A percentile compares a stretch with the other conserved stretches of the same genome.
Evolutionary conservation across 2,329 filamentous ascomycete genomes (phyloP).

Genomic region (Juglanconis sp.): DNA sequence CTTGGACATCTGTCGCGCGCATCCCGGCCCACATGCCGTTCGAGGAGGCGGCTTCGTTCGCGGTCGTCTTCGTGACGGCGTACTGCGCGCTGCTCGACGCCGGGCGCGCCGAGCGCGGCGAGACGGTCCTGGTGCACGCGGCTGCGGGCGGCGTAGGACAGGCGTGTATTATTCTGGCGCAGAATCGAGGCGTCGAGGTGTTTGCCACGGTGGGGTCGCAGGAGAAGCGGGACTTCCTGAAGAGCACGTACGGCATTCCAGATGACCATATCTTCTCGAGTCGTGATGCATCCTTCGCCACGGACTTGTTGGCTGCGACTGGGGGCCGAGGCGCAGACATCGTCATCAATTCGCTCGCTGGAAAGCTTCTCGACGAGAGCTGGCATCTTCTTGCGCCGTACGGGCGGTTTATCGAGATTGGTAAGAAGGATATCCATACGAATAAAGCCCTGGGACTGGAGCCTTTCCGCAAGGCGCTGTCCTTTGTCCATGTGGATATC

Average conservation of each 20-base stretch:
- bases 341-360: conserved; percentile 21
- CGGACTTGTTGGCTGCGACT: conserved; percentile 23
- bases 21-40: conserved; percentile 30
- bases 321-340: conserved; percentile 21
- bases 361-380: conserved; percentile 22
- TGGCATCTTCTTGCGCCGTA: background rate
- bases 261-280: conserved; percentile 26
- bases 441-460: background rate
- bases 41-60: conserved; percentile 30
- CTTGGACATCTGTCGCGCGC: background rate
- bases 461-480: no score
- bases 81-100: conserved; percentile 28
- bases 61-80: conserved; percentile 28
- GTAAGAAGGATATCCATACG: conserved; percentile 25
- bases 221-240: conserved; percentile 28
- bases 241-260: conserved; percentile 27
- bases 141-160: conserved; percentile 25
- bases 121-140: conserved; percentile 26
- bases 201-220: conserved; percentile 30
- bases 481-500: no score
- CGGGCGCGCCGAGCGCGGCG: conserved; percentile 25
- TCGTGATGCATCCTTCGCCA: conserved; percentile 23
- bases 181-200: conserved; percentile 22
- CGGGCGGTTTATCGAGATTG: conserved; percentile 24
- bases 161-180: conserved; percentile 21